phyloP scores from a whole-genome alignment of 2,329 filamentous ascomycete genomes.

The Harringtonia aguacate region DNA sequence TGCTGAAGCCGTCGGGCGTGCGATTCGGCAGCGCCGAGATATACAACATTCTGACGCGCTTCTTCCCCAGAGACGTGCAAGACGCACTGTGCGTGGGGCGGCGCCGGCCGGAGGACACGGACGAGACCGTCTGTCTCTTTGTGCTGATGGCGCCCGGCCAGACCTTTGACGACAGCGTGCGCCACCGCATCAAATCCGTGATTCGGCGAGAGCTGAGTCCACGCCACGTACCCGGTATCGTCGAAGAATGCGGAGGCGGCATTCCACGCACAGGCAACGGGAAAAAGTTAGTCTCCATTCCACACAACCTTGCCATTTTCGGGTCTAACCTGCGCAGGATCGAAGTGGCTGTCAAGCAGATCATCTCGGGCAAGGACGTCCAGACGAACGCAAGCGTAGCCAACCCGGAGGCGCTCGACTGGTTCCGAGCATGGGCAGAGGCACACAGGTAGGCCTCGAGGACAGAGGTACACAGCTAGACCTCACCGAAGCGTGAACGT shows the following conservation, averaged over 20 bases:
- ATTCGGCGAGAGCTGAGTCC: slow-evolving; percentile 74
- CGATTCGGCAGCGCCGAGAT: slow-evolving; percentile 92
- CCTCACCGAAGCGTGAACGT: no score
- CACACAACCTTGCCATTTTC: neutral
- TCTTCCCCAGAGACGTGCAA: slow-evolving; percentile 67
- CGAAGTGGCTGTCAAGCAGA: slow-evolving; percentile 93
- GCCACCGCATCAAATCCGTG: slow-evolving; percentile 50
- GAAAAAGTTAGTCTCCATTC: slow-evolving; percentile 65
- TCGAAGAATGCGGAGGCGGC: slow-evolving; percentile 68
- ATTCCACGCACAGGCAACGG: slow-evolving; percentile 91
- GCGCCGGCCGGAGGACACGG: slow-evolving; percentile 56
- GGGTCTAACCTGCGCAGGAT: slow-evolving; percentile 40
- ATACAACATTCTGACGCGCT: slow-evolving; percentile 82
- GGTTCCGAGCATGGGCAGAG: slow-evolving; percentile 71
- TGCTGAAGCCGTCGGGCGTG: slow-evolving; percentile 85
- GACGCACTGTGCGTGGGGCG: slow-evolving; percentile 85
- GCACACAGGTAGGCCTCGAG: slow-evolving; percentile 24
- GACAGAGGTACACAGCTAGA: neutral
- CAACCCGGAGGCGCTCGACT: slow-evolving; percentile 78
- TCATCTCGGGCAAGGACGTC: slow-evolving; percentile 75
- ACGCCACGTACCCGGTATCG: slow-evolving; percentile 74
- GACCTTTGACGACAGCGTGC: slow-evolving; percentile 49
- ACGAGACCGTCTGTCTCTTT: slow-evolving; percentile 85
- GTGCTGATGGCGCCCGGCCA: slow-evolving; percentile 57
- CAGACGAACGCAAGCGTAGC: slow-evolving; percentile 91